Percentiles rank a stretch among this genome's conserved stretches.
phyloP scores from a whole-genome alignment of 2,329 filamentous ascomycete species.

The Neofusicoccum sp. region DNA sequence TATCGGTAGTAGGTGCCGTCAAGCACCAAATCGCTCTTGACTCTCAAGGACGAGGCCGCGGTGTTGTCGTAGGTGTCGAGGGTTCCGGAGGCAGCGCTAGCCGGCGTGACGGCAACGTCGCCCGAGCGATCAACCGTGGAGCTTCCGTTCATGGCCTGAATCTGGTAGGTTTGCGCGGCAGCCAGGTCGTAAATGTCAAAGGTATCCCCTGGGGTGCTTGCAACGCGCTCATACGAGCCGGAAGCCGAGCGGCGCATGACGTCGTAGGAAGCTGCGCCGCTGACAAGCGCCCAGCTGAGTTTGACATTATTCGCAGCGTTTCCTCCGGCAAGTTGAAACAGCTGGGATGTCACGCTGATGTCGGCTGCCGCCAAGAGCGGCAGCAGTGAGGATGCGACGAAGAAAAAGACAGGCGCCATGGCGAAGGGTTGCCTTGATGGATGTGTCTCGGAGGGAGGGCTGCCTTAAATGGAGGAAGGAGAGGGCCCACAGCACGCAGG shows the following conservation, averaged over 20 bases:
- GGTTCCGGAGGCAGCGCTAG: conserved; percentile 8
- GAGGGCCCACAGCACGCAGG: not conserved
- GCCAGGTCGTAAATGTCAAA: conserved; percentile 24
- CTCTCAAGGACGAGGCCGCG: not conserved
- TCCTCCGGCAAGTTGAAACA: conserved; percentile 25
- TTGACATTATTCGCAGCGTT: conserved; percentile 25
- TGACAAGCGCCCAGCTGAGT: conserved; percentile 22
- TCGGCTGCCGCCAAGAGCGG: conserved; percentile 19
- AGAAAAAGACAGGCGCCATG: not conserved
- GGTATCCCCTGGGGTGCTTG: conserved; percentile 21
- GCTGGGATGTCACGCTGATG: conserved; percentile 24
- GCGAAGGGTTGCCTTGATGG: not conserved
- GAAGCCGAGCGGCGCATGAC: conserved; percentile 20
- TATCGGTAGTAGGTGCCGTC: conserved; percentile 25
- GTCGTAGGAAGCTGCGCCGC: conserved; percentile 23
- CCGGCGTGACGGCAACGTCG: conserved; percentile 17
- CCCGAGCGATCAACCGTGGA: conserved; percentile 21
- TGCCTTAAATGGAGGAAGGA: not conserved
- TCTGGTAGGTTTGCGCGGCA: conserved; percentile 15
- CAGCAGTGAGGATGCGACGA: not conserved
- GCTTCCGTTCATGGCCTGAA: conserved; percentile 15
- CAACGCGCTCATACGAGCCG: conserved; percentile 22
- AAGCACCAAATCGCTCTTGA: conserved; percentile 23
- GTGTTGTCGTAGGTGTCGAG: conserved; percentile 28
- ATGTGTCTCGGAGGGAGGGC: not conserved